phyloP scores from a whole-genome alignment of 306 rosid species.

The Cucurbita ficifolia region DNA sequence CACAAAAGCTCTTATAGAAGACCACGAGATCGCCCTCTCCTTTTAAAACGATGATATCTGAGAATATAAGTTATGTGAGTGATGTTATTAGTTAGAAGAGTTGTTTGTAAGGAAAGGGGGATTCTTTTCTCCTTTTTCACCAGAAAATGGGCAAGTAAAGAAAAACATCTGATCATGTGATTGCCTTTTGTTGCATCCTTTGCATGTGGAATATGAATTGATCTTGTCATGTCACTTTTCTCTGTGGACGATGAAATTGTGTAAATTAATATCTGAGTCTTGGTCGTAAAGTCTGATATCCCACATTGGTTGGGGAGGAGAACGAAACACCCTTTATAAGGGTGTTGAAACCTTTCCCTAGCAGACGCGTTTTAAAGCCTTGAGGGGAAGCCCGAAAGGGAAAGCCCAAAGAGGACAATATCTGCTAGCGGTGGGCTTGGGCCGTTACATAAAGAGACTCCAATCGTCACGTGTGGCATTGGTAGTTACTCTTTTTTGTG shows the following conservation, averaged over 20 bases:
- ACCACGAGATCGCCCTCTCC: not conserved
- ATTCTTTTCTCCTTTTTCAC: not conserved
- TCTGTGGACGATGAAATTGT: not conserved
- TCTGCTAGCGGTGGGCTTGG: no score
- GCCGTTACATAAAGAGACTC: not conserved
- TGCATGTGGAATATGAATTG: not conserved
- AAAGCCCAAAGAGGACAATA: no score
- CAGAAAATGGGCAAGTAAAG: not conserved
- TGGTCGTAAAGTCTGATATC: not conserved
- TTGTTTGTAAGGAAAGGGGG: not conserved
- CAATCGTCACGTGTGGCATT: not conserved
- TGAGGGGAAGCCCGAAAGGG: no score
- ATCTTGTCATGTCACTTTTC: not conserved
- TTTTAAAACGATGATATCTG: not conserved
- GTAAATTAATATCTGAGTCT: not conserved
- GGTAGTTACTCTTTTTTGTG: not conserved
- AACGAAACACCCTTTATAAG: no score
- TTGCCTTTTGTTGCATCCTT: not conserved
- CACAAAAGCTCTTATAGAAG: not conserved
- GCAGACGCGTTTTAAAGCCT: no score
- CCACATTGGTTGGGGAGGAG: no score
- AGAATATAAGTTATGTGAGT: not conserved
- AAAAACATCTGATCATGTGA: not conserved
- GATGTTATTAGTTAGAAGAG: not conserved
- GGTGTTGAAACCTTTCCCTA: no score